Evolutionary conservation across 1,139 yeast species (phyloP).

Genomic region (Arxiozyma slooffiae): DNA sequence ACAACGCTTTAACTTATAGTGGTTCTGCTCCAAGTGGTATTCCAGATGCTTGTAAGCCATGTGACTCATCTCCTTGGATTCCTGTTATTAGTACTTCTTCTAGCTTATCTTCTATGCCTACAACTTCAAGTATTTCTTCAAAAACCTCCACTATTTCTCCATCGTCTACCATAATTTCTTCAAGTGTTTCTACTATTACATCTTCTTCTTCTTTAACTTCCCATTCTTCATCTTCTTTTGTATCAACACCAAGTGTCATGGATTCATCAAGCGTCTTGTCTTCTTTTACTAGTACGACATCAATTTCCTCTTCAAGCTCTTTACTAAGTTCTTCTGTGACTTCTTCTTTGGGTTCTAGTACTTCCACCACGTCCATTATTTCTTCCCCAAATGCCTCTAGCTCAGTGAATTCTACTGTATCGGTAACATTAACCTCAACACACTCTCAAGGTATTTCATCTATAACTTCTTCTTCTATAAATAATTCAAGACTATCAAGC

Average conservation of each 20-base stretch:
- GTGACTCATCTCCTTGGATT: constrained; percentile 13
- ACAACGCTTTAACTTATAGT: constrained; percentile 10
- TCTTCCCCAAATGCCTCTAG: background rate
- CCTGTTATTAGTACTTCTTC: background rate
- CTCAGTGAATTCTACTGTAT: background rate
- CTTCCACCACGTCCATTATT: background rate
- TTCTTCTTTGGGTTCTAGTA: background rate
- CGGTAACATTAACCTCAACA: background rate
- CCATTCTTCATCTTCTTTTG: too few relatives aligned
- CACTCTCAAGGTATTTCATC: background rate
- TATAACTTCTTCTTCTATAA: background rate
- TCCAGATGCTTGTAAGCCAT: constrained; percentile 8
- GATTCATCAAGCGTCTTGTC: too few relatives aligned
- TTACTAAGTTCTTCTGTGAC: background rate
- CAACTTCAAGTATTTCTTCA: background rate
- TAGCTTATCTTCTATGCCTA: background rate
- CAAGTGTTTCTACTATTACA: too few relatives aligned
- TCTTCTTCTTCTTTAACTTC: too few relatives aligned
- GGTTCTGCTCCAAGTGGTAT: constrained; percentile 8
- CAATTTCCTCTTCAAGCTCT: too few relatives aligned
- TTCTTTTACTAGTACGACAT: too few relatives aligned
- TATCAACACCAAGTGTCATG: too few relatives aligned
- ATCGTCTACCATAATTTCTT: too few relatives aligned
- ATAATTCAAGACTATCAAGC: background rate
- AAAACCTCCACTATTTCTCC: too few relatives aligned